Base-by-base conservation (phyloP, 495 filamentous ascomycete genomes). In the Achaetomiella virescens region DNA sequence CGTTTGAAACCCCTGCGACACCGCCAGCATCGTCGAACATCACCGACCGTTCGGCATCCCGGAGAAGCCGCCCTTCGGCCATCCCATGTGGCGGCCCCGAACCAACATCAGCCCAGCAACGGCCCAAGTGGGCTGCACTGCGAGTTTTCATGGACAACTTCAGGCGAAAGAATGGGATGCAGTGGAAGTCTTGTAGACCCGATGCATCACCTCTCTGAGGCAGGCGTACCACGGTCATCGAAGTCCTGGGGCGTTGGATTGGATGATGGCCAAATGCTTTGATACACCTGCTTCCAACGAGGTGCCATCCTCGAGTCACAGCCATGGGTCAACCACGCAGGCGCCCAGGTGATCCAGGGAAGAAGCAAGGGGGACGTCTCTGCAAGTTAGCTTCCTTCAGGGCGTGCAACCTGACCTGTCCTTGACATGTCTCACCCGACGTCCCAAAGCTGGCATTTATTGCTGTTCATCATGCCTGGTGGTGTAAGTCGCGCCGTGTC, bases 311-410 rank as follows among this genome's bases (percentile, higher is more conserved):
- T 25, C 58, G 59, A 54, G 37, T 47, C 55, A 17, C 33, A 21
- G 40, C 33, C 24, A 27, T 55, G 54, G 59, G 55, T 61, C 61
- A 54, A 54, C 45, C 54, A 59, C 61, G 62, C 61, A 57, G 57
- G 64, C 56, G 35, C 22, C 18, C 52, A 48, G 52, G 38, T 54
- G 31, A 54, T 33, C 37, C 25, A 49, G 55, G 51, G 52, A 52
- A 55, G 58, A 38, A 44, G 36, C 37, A 29, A 50, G 54, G 35
- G 44, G 35, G 8, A 6, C 21, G n/a, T n/a, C 14, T 29, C 9
- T 33, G 11, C 5, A 29, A 44, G 50, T 53, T 22, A 53, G 25
- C 17, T 31, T 47, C 35, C 21, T 42, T 24, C 14, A 6, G 21
- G n/a, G 11, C 44, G 31, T 44, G 40, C 42, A 21, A 47, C 29